Evolutionary conservation across 2,329 filamentous ascomycete species (phyloP).

Genomic region (Penicillium sumatraense): DNA sequence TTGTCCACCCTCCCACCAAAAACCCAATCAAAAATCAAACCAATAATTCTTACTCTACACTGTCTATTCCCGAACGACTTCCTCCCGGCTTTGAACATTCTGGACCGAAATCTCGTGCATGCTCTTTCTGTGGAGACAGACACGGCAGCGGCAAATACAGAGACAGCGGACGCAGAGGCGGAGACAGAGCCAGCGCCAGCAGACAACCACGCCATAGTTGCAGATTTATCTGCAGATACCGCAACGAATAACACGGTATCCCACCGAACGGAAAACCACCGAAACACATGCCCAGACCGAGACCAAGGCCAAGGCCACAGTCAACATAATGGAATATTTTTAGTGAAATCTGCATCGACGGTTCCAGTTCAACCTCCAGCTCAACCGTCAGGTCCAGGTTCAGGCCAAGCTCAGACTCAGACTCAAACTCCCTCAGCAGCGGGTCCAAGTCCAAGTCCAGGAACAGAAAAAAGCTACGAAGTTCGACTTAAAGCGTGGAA

Average conservation of each 20-base stretch:
- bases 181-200: too few relatives aligned
- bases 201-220: conserved; percentile 1
- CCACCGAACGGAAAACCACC: not conserved
- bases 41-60: conserved; percentile 77
- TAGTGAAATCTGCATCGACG: conserved; percentile 65
- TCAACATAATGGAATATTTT: conserved; percentile 53
- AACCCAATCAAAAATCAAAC: conserved; percentile 44
- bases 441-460: too few relatives aligned
- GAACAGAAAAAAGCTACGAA: conserved; percentile 62
- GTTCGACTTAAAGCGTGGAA: conserved; percentile 80
- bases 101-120: conserved; percentile 78
- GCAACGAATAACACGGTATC: not conserved
- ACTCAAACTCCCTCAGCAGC: conserved; percentile 30
- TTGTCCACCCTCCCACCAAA: conserved; percentile 29
- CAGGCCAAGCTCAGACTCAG: too few relatives aligned
- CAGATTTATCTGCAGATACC: not conserved
- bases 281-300: too few relatives aligned
- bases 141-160: too few relatives aligned
- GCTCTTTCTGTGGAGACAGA: too few relatives aligned
- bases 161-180: too few relatives aligned
- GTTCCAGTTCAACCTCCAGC: conserved; percentile 27
- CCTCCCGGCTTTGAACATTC: conserved; percentile 82
- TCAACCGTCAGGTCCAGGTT: too few relatives aligned
- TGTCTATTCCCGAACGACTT: conserved; percentile 81
- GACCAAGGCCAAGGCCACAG: not conserved